A percentile compares a stretch with the other conserved stretches of the same genome.
Conservation (phyloP, 495 filamentous ascomycete genomes). For the Xylaria longipes region DNA sequence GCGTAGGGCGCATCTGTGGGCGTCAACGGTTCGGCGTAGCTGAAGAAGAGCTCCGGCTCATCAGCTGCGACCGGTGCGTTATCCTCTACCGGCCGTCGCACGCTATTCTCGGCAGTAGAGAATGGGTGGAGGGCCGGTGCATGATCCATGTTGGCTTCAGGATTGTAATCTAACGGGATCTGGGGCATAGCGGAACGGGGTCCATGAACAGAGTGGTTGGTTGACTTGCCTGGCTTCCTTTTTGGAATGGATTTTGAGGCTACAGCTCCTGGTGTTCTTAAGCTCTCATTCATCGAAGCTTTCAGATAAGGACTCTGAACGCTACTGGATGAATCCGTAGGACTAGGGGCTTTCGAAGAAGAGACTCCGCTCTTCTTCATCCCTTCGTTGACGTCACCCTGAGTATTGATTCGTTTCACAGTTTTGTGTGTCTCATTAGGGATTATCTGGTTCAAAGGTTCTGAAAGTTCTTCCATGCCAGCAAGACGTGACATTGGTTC, state of each 20-base stretch:
- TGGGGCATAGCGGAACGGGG: not conserved
- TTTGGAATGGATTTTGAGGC: too few species aligned
- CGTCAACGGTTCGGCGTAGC: conserved; percentile 20
- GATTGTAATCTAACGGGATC: not conserved
- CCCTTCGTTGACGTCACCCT: too few species aligned
- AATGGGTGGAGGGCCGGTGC: not conserved
- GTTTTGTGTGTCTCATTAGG: not conserved
- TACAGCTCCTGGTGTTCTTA: not conserved
- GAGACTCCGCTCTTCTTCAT: not conserved
- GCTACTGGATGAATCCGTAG: not conserved
- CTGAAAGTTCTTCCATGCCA: not conserved
- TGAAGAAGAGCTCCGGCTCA: not conserved
- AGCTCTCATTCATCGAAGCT: not conserved
- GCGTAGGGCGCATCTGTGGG: conserved; percentile 23
- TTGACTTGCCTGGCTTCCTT: not conserved
- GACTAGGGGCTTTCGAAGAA: not conserved
- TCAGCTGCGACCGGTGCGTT: not conserved
- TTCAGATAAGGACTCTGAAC: not conserved
- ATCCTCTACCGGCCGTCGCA: not conserved
- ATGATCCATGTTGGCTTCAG: not conserved
- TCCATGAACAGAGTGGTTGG: not conserved
- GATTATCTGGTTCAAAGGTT: not conserved
- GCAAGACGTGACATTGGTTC: not conserved
- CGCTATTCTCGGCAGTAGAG: not conserved
- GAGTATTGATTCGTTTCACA: not conserved